Conservation (phyloP, 164 flowering plant species). For the Vitis rotundifolia region DNA sequence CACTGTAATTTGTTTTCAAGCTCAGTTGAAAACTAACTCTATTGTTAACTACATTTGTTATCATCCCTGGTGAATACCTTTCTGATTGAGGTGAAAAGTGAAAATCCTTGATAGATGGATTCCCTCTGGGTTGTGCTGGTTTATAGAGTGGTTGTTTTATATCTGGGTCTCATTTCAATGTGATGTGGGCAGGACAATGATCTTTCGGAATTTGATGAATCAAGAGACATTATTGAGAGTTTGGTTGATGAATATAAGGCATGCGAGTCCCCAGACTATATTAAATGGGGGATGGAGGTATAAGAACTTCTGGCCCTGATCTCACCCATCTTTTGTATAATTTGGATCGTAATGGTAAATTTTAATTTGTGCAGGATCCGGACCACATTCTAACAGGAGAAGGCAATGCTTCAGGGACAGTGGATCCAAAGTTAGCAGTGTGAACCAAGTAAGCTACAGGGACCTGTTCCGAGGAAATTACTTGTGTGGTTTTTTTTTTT, state of each 20-base stretch:
- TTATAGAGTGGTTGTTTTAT: background rate
- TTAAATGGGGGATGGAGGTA: constrained; percentile 99
- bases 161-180: background rate
- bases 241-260: constrained; percentile 99
- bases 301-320: background rate
- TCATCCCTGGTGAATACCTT: too few relatives aligned
- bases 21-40: background rate
- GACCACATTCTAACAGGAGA: constrained; percentile 69
- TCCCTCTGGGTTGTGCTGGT: too few relatives aligned
- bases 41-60: background rate
- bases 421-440: constrained; percentile 59
- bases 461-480: background rate
- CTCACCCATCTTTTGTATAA: background rate
- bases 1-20: too few relatives aligned
- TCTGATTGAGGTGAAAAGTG: too few relatives aligned
- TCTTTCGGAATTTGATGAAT: constrained; percentile 98
- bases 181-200: constrained; percentile 83
- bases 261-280: constrained; percentile 97
- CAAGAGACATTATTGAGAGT: constrained; percentile 90
- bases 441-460: constrained; percentile 20
- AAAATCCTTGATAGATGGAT: too few relatives aligned
- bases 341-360: constrained; percentile 2
- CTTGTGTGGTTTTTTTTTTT: too few relatives aligned
- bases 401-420: constrained; percentile 73
- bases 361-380: constrained; percentile 66